These are phyloP conservation scores for Pichia sp. DNA, from an alignment of 1,139 yeast species.

Conservation along the genomic window DNA sequence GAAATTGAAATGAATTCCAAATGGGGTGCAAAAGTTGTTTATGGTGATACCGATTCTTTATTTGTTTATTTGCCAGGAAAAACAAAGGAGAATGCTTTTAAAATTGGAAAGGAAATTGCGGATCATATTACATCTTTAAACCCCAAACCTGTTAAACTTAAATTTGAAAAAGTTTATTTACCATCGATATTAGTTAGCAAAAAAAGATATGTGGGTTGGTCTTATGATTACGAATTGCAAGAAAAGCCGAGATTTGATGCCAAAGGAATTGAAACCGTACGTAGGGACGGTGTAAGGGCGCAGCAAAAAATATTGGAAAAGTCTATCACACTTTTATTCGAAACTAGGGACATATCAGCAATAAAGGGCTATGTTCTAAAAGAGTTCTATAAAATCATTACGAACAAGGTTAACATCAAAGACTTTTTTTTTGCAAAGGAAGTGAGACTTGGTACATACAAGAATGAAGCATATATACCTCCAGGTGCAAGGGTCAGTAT, in stretches of 20 bases:
- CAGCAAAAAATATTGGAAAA: conserved; percentile 77
- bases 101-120: conserved; percentile 65
- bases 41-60: conserved; percentile 93
- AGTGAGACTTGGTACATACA: conserved; percentile 77
- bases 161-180: conserved; percentile 88
- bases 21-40: conserved; percentile 90
- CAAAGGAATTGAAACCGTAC: conserved; percentile 88
- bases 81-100: conserved; percentile 67
- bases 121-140: conserved; percentile 51
- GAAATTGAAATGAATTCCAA: conserved; percentile 48
- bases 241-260: conserved; percentile 72
- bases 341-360: conserved; percentile 58
- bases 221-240: conserved; percentile 56
- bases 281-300: conserved; percentile 93
- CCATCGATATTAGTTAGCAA: conserved; percentile 80
- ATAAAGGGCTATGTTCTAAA: conserved; percentile 57
- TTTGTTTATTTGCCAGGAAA: conserved; percentile 88
- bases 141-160: conserved; percentile 74
- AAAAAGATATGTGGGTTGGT: conserved; percentile 84
- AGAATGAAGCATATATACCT: conserved; percentile 63
- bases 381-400: conserved; percentile 59
- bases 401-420: conserved; percentile 55
- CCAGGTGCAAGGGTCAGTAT: conserved; percentile 85
- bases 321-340: conserved; percentile 59
- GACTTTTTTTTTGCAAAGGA: conserved; percentile 93